Evolutionary conservation across 176 grass and related monocot species (phyloP).

Genomic region (Carex cristatella): DNA sequence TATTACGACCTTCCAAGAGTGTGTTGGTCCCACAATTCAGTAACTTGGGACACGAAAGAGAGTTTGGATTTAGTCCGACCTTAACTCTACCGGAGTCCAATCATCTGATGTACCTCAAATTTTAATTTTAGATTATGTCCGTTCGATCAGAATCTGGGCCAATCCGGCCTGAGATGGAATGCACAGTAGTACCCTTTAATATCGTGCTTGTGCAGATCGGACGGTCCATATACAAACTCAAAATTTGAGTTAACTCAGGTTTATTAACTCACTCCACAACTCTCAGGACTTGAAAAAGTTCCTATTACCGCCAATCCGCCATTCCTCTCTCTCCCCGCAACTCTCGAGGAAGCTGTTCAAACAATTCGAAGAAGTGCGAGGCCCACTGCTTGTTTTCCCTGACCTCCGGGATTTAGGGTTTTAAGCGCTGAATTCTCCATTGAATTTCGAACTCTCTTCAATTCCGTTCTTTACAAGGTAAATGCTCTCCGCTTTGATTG

Average conservation of each 20-base stretch:
- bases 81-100: no score
- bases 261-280: not conserved
- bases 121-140: no score
- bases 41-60: no score
- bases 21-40: no score
- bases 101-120: no score
- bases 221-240: no score
- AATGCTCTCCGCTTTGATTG: slow-evolving; percentile 2
- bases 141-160: not conserved
- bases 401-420: not conserved
- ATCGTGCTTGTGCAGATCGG: no score
- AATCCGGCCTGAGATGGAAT: not conserved
- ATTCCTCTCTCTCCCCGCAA: not conserved
- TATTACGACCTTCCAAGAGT: no score
- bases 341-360: not conserved
- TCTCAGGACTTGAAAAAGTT: not conserved
- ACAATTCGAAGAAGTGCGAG: not conserved
- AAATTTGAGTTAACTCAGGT: no score
- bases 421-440: not conserved
- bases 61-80: no score
- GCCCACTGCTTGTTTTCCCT: not conserved
- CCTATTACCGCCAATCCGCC: not conserved
- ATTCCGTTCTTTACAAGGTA: not conserved
- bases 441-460: not conserved
- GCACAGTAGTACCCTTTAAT: no score